Evolutionary conservation across 768 basidiomycete genomes (phyloP), one percentile per base, ranked within the genome.

Genomic region (Tephrocybe rancida): DNA sequence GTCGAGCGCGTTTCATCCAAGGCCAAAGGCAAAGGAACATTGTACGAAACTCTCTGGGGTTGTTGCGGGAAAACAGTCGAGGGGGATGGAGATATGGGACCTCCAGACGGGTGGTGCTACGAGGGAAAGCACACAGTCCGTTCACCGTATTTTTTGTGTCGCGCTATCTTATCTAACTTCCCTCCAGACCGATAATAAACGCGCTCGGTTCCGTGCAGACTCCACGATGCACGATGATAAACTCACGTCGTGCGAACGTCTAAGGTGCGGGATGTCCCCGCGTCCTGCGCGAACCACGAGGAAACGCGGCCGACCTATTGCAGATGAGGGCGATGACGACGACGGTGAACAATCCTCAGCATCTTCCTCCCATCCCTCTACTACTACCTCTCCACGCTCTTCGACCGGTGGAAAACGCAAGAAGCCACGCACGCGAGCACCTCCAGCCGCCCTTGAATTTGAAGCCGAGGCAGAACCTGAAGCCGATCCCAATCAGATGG

Each of bases 81-180:
- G 22, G 90, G 90, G 0, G 84, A 87, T 57, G 90, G 90, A 1
- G 86, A 89, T 56, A 86, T 87, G 72, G 90, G 90, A 0, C 90
- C 90, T 1, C 90, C 90, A 1, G 88, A 90, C 64, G 90, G 90
- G 1, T 92, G 88, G 88, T 92, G 90, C 62, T 92, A 90, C 61
- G 89, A 92, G 66, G 90, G 90, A 3, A 81, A 78, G 66, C 90
- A 92, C 66, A 91, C 90, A 7, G 85, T 86, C 46, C 55, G 83
- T 78, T 19, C 44, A 27, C 18, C 56, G 45, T 34, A 42, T 19
- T 7, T 44, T 29, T 27, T 22, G 50, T 43, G 41, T 24, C 50
- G 37, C 32, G 35, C 16, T 51, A 38, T 45, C 32, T 48, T 48
- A 21, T 41, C 38, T 55, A 48, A 26, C 55, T 25, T 22, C 25